Evolutionary conservation across 2,329 filamentous ascomycete genomes (phyloP).

Genomic region (Beauveria brongniartii): DNA sequence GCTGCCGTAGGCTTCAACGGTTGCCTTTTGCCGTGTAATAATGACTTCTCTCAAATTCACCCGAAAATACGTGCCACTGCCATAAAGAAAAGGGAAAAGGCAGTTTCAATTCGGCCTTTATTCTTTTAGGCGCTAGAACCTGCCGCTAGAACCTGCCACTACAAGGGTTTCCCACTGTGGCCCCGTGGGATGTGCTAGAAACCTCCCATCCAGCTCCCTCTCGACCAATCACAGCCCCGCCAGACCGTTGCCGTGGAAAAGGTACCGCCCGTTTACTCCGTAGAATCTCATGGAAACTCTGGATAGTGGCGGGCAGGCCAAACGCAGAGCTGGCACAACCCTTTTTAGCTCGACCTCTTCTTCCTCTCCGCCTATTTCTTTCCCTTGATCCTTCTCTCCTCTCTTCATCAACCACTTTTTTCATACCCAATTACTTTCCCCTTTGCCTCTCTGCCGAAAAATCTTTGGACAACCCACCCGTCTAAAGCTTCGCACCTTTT

Average conservation of each 20-base stretch:
- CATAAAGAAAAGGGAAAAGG: background rate
- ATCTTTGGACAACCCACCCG: conserved; percentile 19
- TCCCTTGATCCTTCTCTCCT: conserved; percentile 15
- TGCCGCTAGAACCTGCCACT: background rate
- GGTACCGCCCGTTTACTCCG: conserved; percentile 20
- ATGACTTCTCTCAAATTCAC: background rate
- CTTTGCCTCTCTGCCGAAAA: conserved; percentile 19
- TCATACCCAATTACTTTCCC: conserved; percentile 12
- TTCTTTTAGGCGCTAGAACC: background rate
- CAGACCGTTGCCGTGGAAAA: conserved; percentile 18
- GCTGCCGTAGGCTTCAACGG: background rate
- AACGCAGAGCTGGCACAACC: conserved; percentile 18
- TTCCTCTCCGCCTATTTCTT: conserved; percentile 12
- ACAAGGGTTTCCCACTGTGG: background rate
- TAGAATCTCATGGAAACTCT: conserved; percentile 41
- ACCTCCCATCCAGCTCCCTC: background rate
- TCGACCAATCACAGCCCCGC: conserved; percentile 15
- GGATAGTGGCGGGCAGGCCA: conserved; percentile 20
- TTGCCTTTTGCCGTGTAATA: background rate
- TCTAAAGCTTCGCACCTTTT: conserved; percentile 14
- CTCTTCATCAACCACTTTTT: conserved; percentile 15
- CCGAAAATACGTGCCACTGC: background rate
- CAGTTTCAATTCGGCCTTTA: background rate
- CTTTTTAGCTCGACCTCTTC: conserved; percentile 28
- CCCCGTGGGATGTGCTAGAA: conserved; percentile 5